Evolutionary conservation across 768 basidiomycete genomes (phyloP), one percentile per base, ranked within the genome.

Genomic region (Suillus sp.): DNA sequence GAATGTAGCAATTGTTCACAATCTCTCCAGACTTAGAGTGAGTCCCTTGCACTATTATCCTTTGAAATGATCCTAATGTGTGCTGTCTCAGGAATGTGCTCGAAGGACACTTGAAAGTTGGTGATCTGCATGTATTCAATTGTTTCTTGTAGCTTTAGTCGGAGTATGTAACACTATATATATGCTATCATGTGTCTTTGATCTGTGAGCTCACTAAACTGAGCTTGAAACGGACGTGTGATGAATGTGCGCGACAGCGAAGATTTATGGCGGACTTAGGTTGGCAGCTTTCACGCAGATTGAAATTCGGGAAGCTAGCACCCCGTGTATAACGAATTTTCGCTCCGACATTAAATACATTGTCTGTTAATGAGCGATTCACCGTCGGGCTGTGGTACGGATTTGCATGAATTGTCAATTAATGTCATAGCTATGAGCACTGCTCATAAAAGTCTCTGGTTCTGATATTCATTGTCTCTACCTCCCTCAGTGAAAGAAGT

Each of bases 1-100:
- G 48, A 96, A 93, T 72, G 88, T 94, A 27, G 89, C 92, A 2
- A 84, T 85, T 34, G 86, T 88, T 51, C 90, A 94, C 72, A 87
- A 85, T 67, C 77, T 95, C 58, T 69, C 72, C 34, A 80, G 90
- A 62, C 76, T 94, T 51, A 91, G 85, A 81, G 92, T 93, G 58
- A 37, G 78, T 73, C 69, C 27, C 38, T 7, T 27, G 48, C 48
- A 2, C 61, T 57, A 34, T 48, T 37, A 32, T n/a, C 10, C 13
- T 42, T 5, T 30, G n/a, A 30, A 5, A 27, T 27, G 38, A 54
- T 50, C 61, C 42, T 56, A 9, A 20, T 34, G 43, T n/a, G 25
- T 48, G 4, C 8, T 37, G n/a, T 18, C 11, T 38, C 53, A 80
- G 79, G 79, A 80, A 61, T 78, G 76, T 62, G 79, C 79, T 7